Evolutionary conservation across 176 grass and related monocot genomes (phyloP), one percentile per base, ranked within the genome.

Genomic region (Musa schizocarpa): DNA sequence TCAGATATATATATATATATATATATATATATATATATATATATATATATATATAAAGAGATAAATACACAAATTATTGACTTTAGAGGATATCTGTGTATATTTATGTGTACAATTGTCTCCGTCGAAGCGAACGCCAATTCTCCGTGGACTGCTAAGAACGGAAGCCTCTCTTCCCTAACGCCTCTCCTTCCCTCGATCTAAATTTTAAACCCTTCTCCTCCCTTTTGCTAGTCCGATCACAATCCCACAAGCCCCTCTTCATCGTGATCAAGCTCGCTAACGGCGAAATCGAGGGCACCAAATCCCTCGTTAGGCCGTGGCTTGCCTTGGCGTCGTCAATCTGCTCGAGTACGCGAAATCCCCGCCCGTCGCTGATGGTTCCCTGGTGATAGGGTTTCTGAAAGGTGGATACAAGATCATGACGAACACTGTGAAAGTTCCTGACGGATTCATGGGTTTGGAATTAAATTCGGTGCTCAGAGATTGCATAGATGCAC

Each of bases 391-490:
- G n/a, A 82, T 94, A n/a, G 89, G 86, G 6, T 50, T 89, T 8
- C 78, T 99, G 66, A 99, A 89, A 68, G 87, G 79, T 0, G 70
- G 95, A 0, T 94, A 98, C 76, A 77, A 84, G 85, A 73, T 98
- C 0, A 89, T 90, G 1, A 98, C 93, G 76, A 98, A 94, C 25
- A 82, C 80, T 10, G 81, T 81, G 6, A 93, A 98, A 75, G 75
- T 98, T 84, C 50, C 94, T 8, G 90, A 98, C 75, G 90, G 90
- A 5, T 91, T 94, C 74, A 82, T 91, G 2, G 95, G 95, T 4
- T 82, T 94, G 58, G 90, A 93, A 82, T 81, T 98, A 24, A 84
- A 93, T 82, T 91, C 87, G 84, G 89, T 88, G 0, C 66, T 98
- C 54, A 83, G 80, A 63, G 87, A 74, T 13, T 79, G 86, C 20